phyloP scores from a whole-genome alignment of 768 basidiomycete genomes.

The Tricholoma sp. region DNA sequence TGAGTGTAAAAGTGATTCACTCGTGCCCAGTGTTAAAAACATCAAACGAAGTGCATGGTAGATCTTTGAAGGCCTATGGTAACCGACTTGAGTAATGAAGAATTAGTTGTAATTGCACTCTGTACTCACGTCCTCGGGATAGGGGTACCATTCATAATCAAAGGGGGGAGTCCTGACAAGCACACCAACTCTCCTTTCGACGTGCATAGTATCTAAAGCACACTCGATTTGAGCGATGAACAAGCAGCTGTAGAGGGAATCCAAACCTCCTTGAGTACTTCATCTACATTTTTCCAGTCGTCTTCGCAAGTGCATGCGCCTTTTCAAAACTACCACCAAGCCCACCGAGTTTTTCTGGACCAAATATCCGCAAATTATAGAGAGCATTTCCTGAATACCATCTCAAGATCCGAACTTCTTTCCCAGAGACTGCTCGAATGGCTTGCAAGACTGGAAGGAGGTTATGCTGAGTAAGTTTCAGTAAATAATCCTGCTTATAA shows the following conservation, averaged over 20 bases:
- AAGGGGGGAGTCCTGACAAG: constrained; percentile 17
- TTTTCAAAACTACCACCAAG: constrained; percentile 11
- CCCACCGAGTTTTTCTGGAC: constrained; percentile 16
- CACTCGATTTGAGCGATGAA: not conserved
- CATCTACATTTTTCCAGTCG: constrained; percentile 2
- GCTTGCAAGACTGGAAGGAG: constrained; percentile 2
- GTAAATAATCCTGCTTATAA: not conserved
- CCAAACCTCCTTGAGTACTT: constrained; percentile 15
- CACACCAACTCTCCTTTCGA: constrained; percentile 14
- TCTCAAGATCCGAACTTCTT: constrained; percentile 10
- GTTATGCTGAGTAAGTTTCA: not conserved
- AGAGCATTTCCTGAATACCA: constrained; percentile 8
- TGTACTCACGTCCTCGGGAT: constrained; percentile 4
- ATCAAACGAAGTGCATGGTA: not conserved
- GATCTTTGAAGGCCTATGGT: not conserved
- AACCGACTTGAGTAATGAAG: not conserved
- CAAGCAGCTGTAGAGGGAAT: not conserved
- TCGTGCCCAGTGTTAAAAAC: not conserved
- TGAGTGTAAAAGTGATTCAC: not conserved
- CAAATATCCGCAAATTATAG: constrained; percentile 11
- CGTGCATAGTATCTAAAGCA: constrained; percentile 12
- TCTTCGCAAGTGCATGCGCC: constrained; percentile 9
- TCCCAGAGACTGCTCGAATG: constrained; percentile 12
- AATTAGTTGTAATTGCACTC: too few relatives aligned
- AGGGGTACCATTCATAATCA: constrained; percentile 18